Evolutionary conservation across 2,329 filamentous ascomycete species (phyloP).

Genomic region (Myriosclerotinia curreyana): DNA sequence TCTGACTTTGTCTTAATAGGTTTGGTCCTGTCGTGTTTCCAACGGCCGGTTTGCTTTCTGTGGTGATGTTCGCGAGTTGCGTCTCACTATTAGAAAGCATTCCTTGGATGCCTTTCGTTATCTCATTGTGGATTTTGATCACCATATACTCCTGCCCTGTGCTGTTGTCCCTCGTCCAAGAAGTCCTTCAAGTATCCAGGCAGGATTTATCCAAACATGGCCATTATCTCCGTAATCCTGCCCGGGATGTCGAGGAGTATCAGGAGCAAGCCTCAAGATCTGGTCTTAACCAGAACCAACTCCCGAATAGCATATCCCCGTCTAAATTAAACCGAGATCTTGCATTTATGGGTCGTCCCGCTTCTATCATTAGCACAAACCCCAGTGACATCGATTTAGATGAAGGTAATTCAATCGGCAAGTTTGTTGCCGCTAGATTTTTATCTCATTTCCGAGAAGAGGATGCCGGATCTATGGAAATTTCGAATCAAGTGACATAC

Average conservation of each 20-base stretch:
- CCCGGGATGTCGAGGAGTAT: slow-evolving; percentile 3
- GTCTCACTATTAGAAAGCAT: slow-evolving; percentile 18
- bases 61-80: slow-evolving; percentile 18
- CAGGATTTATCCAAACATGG: neutral
- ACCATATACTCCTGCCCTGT: slow-evolving; percentile 25
- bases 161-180: neutral
- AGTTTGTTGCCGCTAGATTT: neutral
- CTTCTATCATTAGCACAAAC: slow-evolving; percentile 1
- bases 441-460: neutral
- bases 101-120: slow-evolving; percentile 24
- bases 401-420: slow-evolving; percentile 2
- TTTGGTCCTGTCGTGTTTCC: slow-evolving; percentile 3
- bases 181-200: neutral
- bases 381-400: slow-evolving; percentile 15
- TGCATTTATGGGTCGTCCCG: slow-evolving; percentile 14
- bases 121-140: slow-evolving; percentile 24
- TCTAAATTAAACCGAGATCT: neutral
- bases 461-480: neutral
- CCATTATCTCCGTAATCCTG: neutral
- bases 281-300: neutral
- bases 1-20: slow-evolving; percentile 14
- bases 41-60: neutral
- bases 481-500: neutral
- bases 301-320: no score
- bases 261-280: neutral